These are phyloP conservation scores for Pleodorina starrii DNA, from an alignment of 139 green algal genomes.

Conservation along the genomic window DNA sequence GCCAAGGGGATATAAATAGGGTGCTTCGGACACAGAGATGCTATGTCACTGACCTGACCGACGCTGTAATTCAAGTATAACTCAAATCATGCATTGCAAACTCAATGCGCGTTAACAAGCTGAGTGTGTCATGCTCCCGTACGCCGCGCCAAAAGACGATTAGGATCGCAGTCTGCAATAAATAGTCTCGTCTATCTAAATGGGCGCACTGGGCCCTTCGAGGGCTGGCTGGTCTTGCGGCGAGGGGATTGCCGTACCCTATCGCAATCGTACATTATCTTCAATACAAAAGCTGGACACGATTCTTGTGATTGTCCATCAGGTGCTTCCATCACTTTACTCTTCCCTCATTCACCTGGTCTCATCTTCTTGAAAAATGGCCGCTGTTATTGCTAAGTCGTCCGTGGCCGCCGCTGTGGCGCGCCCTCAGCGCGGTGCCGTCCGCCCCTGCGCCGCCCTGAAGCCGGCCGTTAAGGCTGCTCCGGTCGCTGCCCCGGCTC, in stretches of 20 bases:
- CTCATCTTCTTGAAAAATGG: slow-evolving; percentile 45
- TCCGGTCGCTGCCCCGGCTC: slow-evolving; percentile 61
- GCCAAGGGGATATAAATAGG: too few species aligned
- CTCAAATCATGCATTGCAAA: too few species aligned
- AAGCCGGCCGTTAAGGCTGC: slow-evolving; percentile 53
- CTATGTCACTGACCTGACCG: too few species aligned
- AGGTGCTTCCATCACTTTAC: neutral
- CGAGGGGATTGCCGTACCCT: neutral
- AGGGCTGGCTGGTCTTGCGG: neutral
- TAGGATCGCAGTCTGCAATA: neutral
- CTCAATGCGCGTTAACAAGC: neutral
- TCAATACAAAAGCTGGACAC: neutral
- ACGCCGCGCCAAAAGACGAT: neutral
- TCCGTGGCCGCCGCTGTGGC: slow-evolving; percentile 22
- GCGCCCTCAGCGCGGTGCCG: slow-evolving; percentile 6
- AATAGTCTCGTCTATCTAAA: too few species aligned
- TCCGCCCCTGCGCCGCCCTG: slow-evolving; percentile 45
- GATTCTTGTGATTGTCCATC: neutral
- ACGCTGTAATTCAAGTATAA: too few species aligned
- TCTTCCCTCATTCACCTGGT: neutral
- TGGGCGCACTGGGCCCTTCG: neutral
- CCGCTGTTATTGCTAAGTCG: slow-evolving; percentile 52
- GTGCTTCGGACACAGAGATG: too few species aligned
- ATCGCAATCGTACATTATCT: neutral
- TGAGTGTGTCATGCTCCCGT: neutral